Conservation (phyloP, 768 basidiomycete species). For the Agaricus blazei region DNA sequence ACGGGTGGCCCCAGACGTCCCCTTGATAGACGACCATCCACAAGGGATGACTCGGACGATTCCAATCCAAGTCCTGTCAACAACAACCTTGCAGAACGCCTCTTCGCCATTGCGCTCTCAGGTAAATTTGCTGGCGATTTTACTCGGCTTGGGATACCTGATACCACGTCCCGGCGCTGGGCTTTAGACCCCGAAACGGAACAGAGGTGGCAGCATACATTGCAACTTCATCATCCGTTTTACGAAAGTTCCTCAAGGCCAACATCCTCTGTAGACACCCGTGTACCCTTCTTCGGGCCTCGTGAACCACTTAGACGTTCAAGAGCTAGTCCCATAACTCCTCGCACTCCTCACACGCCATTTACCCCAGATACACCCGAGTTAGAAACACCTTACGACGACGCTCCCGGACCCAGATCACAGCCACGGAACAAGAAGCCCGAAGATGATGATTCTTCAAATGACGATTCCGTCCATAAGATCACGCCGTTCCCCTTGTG, state of each 20-base stretch:
- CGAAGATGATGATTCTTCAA: background rate
- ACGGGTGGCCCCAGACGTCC: slow-evolving; percentile 7
- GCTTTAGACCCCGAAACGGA: slow-evolving; percentile 6
- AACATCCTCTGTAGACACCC: background rate
- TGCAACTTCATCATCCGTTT: background rate
- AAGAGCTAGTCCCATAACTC: background rate
- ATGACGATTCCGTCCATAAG: background rate
- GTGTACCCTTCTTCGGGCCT: slow-evolving; percentile 7
- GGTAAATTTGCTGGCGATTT: background rate
- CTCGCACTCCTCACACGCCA: slow-evolving; percentile 7
- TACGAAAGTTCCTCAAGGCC: background rate
- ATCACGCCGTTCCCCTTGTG: slow-evolving; percentile 10
- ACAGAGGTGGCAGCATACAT: background rate
- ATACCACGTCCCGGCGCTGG: background rate
- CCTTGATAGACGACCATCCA: background rate
- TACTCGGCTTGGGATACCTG: background rate
- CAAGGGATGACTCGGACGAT: slow-evolving; percentile 5
- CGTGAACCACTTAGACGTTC: slow-evolving; percentile 2
- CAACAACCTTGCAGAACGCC: background rate
- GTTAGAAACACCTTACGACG: slow-evolving; percentile 7
- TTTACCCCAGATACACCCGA: slow-evolving; percentile 7
- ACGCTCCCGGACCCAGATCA: slow-evolving; percentile 4
- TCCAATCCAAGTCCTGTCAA: background rate
- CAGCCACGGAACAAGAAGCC: background rate
- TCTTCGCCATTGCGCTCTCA: background rate